These are phyloP conservation scores for Cladophialophora psammophila DNA, from an alignment of 2,329 filamentous ascomycete species.

Conservation along the genomic window DNA sequence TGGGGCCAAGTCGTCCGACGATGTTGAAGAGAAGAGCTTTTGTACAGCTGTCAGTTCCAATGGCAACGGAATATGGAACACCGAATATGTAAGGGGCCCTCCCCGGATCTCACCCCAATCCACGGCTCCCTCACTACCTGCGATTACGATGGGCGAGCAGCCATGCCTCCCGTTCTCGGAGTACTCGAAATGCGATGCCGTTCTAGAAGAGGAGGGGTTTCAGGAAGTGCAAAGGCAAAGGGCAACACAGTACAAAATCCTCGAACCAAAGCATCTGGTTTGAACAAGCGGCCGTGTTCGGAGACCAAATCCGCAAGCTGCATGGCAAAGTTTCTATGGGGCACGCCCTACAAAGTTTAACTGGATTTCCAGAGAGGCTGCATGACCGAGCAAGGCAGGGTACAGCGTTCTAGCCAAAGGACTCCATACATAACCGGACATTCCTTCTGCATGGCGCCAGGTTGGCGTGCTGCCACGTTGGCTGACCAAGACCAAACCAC, in stretches of 20 bases:
- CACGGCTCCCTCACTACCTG: background rate
- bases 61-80: background rate
- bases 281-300: background rate
- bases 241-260: background rate
- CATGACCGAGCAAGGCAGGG: background rate
- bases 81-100: background rate
- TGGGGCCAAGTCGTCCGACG: background rate
- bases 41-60: background rate
- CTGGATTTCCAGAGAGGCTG: background rate
- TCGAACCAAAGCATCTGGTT: background rate
- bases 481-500: slow-evolving; percentile 5
- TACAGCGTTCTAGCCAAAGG: slow-evolving; percentile 4
- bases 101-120: background rate
- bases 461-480: slow-evolving; percentile 1
- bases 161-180: background rate
- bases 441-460: background rate
- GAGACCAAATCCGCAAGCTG: background rate
- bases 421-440: background rate
- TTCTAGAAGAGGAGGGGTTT: background rate
- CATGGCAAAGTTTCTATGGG: background rate
- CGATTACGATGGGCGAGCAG: background rate
- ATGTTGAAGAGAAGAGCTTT: background rate
- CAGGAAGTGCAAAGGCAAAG: background rate
- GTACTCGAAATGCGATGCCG: background rate
- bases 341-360: background rate